These are phyloP conservation scores for Amanita phalloides DNA, from an alignment of 768 basidiomycete genomes.

Conservation along the genomic window DNA sequence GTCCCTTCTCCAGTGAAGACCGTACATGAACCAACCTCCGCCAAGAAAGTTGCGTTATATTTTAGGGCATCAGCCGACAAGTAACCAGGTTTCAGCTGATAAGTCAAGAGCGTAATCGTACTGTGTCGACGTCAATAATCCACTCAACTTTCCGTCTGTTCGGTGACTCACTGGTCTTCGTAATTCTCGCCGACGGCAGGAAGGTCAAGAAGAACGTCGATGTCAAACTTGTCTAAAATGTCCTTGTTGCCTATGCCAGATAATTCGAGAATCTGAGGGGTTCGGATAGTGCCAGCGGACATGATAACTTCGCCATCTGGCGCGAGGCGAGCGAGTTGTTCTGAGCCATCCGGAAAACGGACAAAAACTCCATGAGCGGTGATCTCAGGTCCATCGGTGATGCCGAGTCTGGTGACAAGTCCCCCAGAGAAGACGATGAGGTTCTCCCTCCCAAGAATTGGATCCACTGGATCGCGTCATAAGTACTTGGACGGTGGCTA, in stretches of 20 bases:
- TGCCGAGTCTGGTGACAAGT: constrained; percentile 13
- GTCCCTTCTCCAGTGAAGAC: background rate
- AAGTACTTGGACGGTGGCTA: background rate
- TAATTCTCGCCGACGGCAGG: constrained; percentile 45
- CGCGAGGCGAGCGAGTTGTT: constrained; percentile 9
- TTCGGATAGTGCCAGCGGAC: constrained; percentile 18
- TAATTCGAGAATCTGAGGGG: constrained; percentile 40
- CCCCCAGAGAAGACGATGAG: constrained; percentile 16
- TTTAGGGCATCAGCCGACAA: constrained; percentile 20
- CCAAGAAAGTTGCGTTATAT: constrained; percentile 17
- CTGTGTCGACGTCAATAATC: constrained; percentile 7
- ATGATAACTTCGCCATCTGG: constrained; percentile 18
- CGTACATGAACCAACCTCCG: constrained; percentile 12
- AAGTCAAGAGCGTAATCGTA: constrained; percentile 19
- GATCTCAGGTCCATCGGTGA: constrained; percentile 2
- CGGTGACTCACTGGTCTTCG: constrained; percentile 17
- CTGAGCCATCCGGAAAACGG: constrained; percentile 16
- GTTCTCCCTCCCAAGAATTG: constrained; percentile 13
- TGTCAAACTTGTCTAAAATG: constrained; percentile 33
- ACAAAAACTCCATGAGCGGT: constrained; percentile 15
- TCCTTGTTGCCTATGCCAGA: constrained; percentile 51
- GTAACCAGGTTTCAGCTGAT: constrained; percentile 17
- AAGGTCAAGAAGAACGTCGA: constrained; percentile 33
- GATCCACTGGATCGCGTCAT: constrained; percentile 13
- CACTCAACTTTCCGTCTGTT: background rate